These are phyloP conservation scores for Lepidium sativum DNA, from an alignment of 345 rosid genomes.

Conservation along the genomic window DNA sequence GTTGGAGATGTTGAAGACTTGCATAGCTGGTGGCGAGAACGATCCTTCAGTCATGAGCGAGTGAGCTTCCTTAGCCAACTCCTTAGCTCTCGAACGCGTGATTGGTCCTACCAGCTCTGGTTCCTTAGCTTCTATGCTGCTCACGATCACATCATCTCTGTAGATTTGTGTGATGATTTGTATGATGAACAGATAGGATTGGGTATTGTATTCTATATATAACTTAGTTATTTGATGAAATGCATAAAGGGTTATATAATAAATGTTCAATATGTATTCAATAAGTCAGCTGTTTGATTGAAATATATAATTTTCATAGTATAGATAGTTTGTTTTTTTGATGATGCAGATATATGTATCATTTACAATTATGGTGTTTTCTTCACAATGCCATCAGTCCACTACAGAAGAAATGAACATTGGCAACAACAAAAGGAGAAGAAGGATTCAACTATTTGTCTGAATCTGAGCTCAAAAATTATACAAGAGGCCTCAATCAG, in stretches of 20 bases:
- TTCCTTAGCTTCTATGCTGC: no score
- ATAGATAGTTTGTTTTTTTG: background rate
- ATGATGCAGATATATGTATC: background rate
- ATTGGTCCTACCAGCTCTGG: no score
- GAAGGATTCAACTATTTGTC: background rate
- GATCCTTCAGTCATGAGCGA: no score
- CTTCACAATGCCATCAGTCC: background rate
- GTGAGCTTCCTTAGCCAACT: no score
- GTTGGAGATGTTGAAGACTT: no score
- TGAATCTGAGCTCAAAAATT: background rate
- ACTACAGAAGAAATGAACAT: background rate
- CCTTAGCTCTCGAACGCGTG: no score
- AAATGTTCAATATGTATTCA: background rate
- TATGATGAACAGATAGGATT: background rate
- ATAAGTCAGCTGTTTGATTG: background rate
- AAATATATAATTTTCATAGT: background rate
- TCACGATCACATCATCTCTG: no score
- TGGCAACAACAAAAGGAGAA: no score
- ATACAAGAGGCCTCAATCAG: background rate
- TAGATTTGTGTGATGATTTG: background rate
- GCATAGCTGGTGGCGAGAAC: no score
- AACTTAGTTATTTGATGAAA: background rate
- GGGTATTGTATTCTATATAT: conserved; percentile 2
- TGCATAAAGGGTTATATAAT: background rate
- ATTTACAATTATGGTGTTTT: background rate